Evolutionary conservation across 805 yeast genomes (phyloP).

Genomic region (Candida hispaniensis): DNA sequence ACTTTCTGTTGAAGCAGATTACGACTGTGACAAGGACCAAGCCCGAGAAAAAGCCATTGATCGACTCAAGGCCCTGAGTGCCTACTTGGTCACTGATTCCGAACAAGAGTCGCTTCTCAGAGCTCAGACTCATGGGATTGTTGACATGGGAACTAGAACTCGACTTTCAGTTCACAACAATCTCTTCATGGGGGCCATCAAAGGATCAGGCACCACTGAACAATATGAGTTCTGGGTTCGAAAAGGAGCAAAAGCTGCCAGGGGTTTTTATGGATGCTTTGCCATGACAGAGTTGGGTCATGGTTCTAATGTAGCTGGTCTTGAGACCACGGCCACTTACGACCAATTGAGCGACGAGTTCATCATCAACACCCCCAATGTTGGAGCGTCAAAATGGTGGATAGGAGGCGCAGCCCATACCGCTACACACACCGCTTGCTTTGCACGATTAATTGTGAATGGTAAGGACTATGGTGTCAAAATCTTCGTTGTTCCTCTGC

Average conservation of each 20-base stretch:
- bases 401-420: slow-evolving; percentile 97
- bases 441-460: slow-evolving; percentile 70
- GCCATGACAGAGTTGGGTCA: slow-evolving; percentile 91
- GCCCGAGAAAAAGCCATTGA: slow-evolving; percentile 31
- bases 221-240: slow-evolving; percentile 79
- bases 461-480: slow-evolving; percentile 88
- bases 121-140: slow-evolving; percentile 25
- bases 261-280: slow-evolving; percentile 63
- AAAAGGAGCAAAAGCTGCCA: slow-evolving; percentile 36
- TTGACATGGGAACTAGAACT: slow-evolving; percentile 71
- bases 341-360: slow-evolving; percentile 56
- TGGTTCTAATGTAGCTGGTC: slow-evolving; percentile 88
- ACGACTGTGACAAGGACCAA: slow-evolving; percentile 38
- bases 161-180: slow-evolving; percentile 85
- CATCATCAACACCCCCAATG: slow-evolving; percentile 71
- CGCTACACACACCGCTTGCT: slow-evolving; percentile 74
- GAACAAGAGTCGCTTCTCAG: slow-evolving; percentile 25
- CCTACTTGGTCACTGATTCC: slow-evolving; percentile 19
- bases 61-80: slow-evolving; percentile 26
- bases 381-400: slow-evolving; percentile 98
- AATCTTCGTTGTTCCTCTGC: slow-evolving; percentile 80
- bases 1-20: slow-evolving; percentile 35
- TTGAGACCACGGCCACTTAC: slow-evolving; percentile 88
- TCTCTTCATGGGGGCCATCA: slow-evolving; percentile 65
- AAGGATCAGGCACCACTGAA: slow-evolving; percentile 78